Conservation (phyloP, 805 yeast genomes). For the Myxozyma melibiosi region DNA sequence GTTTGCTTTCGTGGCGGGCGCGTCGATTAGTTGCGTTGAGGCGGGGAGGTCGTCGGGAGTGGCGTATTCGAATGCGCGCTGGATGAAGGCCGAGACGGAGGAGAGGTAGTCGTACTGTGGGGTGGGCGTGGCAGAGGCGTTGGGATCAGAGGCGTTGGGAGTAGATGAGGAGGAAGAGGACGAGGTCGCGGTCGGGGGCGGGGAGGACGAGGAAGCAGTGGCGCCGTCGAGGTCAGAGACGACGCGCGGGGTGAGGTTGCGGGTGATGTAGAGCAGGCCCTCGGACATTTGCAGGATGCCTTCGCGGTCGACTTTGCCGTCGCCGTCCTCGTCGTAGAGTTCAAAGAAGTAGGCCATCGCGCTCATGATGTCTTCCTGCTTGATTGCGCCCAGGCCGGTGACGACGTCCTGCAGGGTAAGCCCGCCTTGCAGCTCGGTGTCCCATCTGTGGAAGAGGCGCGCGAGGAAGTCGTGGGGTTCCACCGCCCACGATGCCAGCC, state of each 20-base stretch:
- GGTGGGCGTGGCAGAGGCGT: too few species aligned
- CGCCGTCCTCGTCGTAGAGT: constrained; percentile 63
- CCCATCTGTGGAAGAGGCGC: constrained; percentile 74
- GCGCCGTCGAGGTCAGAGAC: too few species aligned
- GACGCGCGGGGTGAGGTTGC: constrained; percentile 51
- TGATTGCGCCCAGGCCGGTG: constrained; percentile 68
- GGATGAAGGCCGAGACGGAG: constrained; percentile 84
- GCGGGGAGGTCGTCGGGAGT: constrained; percentile 35
- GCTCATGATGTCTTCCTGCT: constrained; percentile 75
- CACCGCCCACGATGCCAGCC: constrained; percentile 73
- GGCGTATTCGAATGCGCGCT: constrained; percentile 90
- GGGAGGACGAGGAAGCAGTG: background rate
- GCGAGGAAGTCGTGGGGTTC: constrained; percentile 54
- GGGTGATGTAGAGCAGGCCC: constrained; percentile 76
- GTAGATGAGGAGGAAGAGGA: too few species aligned
- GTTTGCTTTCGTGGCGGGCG: constrained; percentile 53
- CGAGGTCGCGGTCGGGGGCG: background rate
- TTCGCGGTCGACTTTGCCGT: constrained; percentile 70
- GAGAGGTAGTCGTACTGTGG: constrained; percentile 59
- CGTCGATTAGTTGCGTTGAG: constrained; percentile 15
- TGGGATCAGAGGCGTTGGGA: too few species aligned
- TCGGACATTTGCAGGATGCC: constrained; percentile 84
- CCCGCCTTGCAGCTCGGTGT: constrained; percentile 52
- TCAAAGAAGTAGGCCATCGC: constrained; percentile 76
- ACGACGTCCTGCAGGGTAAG: constrained; percentile 71